Conservation (phyloP, 2,329 filamentous ascomycete species). For the Ophiostoma sp. region DNA sequence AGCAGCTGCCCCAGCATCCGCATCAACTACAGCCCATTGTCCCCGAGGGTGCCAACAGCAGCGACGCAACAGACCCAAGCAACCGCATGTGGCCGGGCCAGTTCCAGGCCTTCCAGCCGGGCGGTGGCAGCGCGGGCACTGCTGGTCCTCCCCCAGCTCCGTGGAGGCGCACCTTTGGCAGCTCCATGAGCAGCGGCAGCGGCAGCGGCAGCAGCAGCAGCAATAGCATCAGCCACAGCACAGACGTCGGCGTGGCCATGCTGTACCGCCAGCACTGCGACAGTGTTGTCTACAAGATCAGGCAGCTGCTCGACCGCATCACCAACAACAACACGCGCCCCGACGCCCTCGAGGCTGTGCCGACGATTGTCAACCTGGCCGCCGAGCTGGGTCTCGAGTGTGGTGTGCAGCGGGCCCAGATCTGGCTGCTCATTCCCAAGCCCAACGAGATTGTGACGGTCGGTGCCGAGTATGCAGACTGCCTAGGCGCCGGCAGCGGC, state of each 20-base stretch:
- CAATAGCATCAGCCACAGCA: neutral
- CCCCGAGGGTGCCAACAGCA: neutral
- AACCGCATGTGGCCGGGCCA: neutral
- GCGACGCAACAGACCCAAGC: neutral
- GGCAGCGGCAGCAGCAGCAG: neutral
- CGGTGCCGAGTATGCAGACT: constrained; percentile 24
- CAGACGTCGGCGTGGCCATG: neutral
- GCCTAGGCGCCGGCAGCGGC: constrained; percentile 8
- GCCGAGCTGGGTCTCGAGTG: constrained; percentile 25
- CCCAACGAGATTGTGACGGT: constrained; percentile 14
- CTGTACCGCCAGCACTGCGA: constrained; percentile 20
- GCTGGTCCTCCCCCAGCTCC: neutral
- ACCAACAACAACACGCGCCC: constrained; percentile 19
- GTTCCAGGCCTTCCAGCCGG: neutral
- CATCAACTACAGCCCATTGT: neutral
- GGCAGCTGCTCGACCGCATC: constrained; percentile 19
- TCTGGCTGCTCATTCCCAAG: constrained; percentile 15
- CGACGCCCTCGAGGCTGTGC: constrained; percentile 14
- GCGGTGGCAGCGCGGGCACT: neutral
- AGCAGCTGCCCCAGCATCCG: neutral
- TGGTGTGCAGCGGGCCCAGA: constrained; percentile 24
- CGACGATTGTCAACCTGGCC: constrained; percentile 18
- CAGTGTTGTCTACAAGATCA: constrained; percentile 3
- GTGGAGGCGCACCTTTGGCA: neutral
- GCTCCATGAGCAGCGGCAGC: neutral